Base-by-base conservation (phyloP, 768 basidiomycete genomes). In the Rhizopogon roseolus region DNA sequence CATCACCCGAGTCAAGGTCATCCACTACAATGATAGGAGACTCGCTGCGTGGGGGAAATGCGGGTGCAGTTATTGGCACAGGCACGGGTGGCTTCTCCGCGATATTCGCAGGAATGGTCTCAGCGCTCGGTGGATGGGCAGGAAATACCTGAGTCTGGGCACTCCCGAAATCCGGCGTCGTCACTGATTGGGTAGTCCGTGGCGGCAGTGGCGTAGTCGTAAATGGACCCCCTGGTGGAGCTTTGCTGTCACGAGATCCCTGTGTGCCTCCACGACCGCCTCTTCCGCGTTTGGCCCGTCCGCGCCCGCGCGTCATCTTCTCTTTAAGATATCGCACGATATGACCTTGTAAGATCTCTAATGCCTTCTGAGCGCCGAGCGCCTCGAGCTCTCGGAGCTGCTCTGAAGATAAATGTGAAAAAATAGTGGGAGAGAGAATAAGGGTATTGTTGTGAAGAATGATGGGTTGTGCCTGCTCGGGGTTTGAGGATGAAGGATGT, bases 311-410 rank as follows among this genome's bases (percentile, higher is more conserved):
- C 60, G 62, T 67, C 59, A 84, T 80, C 58, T 75, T 76, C 66
- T 93, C 89, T 70, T 94, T 95, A 64, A 93, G 71, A 56, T 85
- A 89, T 51, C 87, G 81, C 41, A 93, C 89, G 66, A 95, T 90
- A 62, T 93, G 88, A 2, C 81, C 84, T 57, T 93, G 92, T 53
- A 96, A 73, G 19, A 92, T 85, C 59, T 82, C 81, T 49, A 96
- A 71, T 6, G 93, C 92, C 59, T 87, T 84, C 65, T 86, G 81
- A 0, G 91, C 89, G 2, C 91, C 91, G 67, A 93, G 81, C 50
- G 79, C 78, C 68, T 93, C 88, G 27, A 95, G 72, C 42, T 88
- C 85, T 53, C 77, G 79, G 41, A 96, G 71, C 67, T 87, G 87
- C 56, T 86, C 84, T 41, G 78, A 73, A 4, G 86, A 82, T 11